Evolutionary conservation across 108 stramenopile species (phyloP).

Genomic region (Thalassiosira profunda): DNA sequence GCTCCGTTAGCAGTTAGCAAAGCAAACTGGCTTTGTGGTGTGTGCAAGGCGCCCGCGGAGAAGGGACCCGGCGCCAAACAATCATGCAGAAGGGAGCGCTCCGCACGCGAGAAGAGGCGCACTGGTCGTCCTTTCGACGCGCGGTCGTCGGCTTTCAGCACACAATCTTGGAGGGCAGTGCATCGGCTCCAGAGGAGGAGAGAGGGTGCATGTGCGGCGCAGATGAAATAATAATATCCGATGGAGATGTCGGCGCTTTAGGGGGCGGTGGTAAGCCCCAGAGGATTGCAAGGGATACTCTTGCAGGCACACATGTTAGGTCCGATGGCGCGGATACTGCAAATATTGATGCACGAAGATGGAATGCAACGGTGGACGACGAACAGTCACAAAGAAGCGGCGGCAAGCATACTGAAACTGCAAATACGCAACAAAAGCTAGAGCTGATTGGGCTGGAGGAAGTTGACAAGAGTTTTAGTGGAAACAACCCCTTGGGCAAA

Average conservation of each 20-base stretch:
- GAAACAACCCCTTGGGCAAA: not conserved
- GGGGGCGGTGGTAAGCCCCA: too few species aligned
- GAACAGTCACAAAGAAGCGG: too few species aligned
- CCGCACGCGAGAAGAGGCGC: conserved; percentile 4
- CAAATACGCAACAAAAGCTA: not conserved
- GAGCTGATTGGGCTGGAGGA: conserved; percentile 6
- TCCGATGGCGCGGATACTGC: too few species aligned
- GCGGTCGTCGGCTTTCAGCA: not conserved
- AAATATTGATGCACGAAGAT: too few species aligned
- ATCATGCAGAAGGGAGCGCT: not conserved
- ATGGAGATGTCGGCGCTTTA: too few species aligned
- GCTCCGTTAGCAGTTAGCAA: not conserved
- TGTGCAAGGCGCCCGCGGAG: too few species aligned
- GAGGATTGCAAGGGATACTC: too few species aligned
- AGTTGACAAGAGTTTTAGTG: not conserved
- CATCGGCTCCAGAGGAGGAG: too few species aligned
- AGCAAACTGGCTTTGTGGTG: too few species aligned
- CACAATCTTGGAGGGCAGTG: not conserved
- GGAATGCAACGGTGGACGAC: too few species aligned
- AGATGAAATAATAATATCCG: not conserved
- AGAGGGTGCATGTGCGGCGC: not conserved
- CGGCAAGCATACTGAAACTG: not conserved
- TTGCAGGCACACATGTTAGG: too few species aligned
- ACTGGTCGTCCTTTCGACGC: not conserved
- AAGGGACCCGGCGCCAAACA: not conserved